Base-by-base conservation (phyloP, 225 moss, liverwort and hornwort genomes). In the Rhytidiadelphus loreus region DNA sequence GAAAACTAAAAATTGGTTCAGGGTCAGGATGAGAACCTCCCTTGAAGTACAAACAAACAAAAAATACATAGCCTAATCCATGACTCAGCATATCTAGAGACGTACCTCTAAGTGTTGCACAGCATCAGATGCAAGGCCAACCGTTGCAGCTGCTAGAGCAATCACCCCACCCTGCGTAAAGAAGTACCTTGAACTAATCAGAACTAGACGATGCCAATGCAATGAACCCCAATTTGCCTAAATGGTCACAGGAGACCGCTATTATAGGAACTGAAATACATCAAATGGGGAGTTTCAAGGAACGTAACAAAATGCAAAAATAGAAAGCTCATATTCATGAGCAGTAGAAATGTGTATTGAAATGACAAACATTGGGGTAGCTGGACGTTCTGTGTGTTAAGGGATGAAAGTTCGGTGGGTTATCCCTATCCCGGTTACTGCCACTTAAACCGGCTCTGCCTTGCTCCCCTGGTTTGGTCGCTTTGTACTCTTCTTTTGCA, bases 111-210 rank as follows among this genome's bases (percentile, higher is more conserved):
- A 85, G 86, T 94, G 90, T 79, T 94, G 94, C 41, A 84, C 87
- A 90, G 92, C 92, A 83, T 94, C 90, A 56, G 92, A 91, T 89
- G 85, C 89, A 72, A 94, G 94, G 65, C 94, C 94, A 12, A 94
- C 94, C 61, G 92, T 88, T 91, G 92, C 92, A 88, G 92, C 94
- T 89, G 92, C 94, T 48, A 94, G 60, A 81, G 90, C 94, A 89
- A 92, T 94, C 86, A 94, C 60, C 41, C 94, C 94, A 50, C 94
- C 94, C 94, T 94, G 91, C 83, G 26, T 58, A 41, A 81, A 39
- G 39, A 43, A 63, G 23, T 69, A 64, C 65, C 37, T 44, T 39
- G 23, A 80, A 60, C 66, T 46, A 83, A 86, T 91, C 70, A 90
- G 86, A 75, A 89, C 35, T 56, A 29, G 64, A 64, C 29, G 33